Evolutionary conservation across 495 filamentous ascomycete species (phyloP).

Genomic region (Daldinia vernicosa): DNA sequence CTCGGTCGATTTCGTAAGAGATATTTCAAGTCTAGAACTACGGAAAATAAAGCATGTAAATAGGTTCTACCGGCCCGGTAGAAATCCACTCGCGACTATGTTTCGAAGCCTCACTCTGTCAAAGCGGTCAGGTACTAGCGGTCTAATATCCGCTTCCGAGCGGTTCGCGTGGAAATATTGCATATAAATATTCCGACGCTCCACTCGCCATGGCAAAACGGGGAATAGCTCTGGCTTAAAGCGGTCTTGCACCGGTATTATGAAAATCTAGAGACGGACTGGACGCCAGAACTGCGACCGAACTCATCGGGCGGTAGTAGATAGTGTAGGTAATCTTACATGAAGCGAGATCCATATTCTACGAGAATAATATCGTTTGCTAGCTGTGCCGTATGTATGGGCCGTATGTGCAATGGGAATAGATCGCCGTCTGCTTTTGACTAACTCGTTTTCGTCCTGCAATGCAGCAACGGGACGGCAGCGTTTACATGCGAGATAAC

Average conservation of each 20-base stretch:
- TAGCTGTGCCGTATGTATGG: not conserved
- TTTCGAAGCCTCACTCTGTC: constrained; percentile 31
- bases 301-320: not conserved
- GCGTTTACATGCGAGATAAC: not conserved
- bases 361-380: not conserved
- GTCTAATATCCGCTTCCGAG: constrained; percentile 33
- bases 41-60: not conserved
- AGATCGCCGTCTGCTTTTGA: constrained; percentile 17
- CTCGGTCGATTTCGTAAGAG: constrained; percentile 4
- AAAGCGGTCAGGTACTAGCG: constrained; percentile 30
- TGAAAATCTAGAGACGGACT: constrained; percentile 12
- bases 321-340: not conserved
- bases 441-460: constrained; percentile 27
- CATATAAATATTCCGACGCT: constrained; percentile 32
- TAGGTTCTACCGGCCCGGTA: no score
- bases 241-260: constrained; percentile 30
- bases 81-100: not conserved
- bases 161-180: constrained; percentile 26
- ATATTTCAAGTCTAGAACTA: not conserved
- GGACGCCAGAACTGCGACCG: constrained; percentile 30
- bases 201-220: constrained; percentile 29
- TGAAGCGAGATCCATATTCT: not conserved
- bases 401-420: not conserved
- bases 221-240: constrained; percentile 25
- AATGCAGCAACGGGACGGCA: constrained; percentile 18